Conservation (phyloP, 345 rosid species). For the Bruguiera sexangula region DNA sequence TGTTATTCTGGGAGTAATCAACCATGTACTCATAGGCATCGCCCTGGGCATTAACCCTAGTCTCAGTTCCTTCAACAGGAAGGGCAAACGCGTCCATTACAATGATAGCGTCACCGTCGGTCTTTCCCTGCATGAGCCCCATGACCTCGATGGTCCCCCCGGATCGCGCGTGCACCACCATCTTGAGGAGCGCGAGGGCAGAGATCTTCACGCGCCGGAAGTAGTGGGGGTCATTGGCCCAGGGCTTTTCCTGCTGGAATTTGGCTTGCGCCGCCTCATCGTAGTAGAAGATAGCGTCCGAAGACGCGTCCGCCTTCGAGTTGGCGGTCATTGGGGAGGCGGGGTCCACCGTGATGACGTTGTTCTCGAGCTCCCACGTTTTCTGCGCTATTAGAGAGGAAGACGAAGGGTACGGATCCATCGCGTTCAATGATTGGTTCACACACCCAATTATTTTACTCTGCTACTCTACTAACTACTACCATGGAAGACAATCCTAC, state of each 20-base stretch:
- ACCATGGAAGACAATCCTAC: neutral
- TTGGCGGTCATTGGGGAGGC: constrained; percentile 27
- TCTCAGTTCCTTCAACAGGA: constrained; percentile 99
- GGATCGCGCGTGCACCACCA: constrained; percentile 99
- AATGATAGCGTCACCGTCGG: constrained; percentile 90
- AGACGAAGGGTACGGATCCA: constrained; percentile 41
- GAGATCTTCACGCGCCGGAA: constrained; percentile 97
- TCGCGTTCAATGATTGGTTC: neutral
- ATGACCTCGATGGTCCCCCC: constrained; percentile 98
- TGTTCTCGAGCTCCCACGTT: constrained; percentile 98
- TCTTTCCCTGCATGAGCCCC: constrained; percentile 99
- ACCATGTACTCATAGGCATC: constrained; percentile 99
- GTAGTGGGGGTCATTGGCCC: constrained; percentile 90
- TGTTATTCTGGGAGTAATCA: constrained; percentile 93
- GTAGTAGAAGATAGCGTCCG: constrained; percentile 83
- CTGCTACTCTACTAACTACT: neutral
- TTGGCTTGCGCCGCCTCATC: constrained; percentile 59
- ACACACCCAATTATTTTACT: neutral
- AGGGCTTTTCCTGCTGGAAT: constrained; percentile 91
- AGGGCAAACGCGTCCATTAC: constrained; percentile 99
- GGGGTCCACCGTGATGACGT: constrained; percentile 55
- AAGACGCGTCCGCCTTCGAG: constrained; percentile 33
- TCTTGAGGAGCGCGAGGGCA: constrained; percentile 95
- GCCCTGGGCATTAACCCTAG: constrained; percentile 98
- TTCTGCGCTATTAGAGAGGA: constrained; percentile 68